Evolutionary conservation across 2,329 filamentous ascomycete genomes (phyloP).

Genomic region (Aspergillus sp.): DNA sequence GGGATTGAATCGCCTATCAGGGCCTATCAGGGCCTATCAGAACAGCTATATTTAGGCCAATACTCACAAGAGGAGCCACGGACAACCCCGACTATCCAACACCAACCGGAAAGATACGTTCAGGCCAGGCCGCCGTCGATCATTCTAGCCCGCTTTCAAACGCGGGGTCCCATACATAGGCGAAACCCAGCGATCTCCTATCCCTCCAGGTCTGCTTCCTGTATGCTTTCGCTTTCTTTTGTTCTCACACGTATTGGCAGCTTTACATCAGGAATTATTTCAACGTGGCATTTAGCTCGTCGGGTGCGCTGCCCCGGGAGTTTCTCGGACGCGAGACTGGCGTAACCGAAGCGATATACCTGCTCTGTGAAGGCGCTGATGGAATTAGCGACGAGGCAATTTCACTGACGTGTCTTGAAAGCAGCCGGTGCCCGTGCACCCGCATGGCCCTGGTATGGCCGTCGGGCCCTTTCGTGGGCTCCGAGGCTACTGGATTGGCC

Average conservation of each 20-base stretch:
- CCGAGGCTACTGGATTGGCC: neutral
- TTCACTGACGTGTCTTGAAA: conserved; percentile 1
- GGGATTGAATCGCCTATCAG: neutral
- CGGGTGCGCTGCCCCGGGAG: neutral
- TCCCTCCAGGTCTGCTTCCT: neutral
- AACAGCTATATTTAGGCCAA: neutral
- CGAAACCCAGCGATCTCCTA: neutral
- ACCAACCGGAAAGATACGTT: neutral
- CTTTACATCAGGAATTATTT: neutral
- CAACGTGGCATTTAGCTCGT: neutral
- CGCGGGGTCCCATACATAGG: neutral
- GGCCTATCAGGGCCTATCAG: neutral
- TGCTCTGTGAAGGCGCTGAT: neutral
- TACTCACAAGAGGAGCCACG: neutral
- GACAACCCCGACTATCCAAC: neutral
- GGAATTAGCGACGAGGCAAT: neutral
- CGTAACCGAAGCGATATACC: neutral
- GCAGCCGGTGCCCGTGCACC: conserved; percentile 1
- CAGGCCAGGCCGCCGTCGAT: neutral
- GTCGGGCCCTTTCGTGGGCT: neutral
- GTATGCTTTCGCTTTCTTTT: neutral
- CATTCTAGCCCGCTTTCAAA: neutral
- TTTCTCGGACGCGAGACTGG: neutral
- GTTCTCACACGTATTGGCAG: too few relatives aligned
- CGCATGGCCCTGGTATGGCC: neutral